Conservation (phyloP, 805 yeast genomes). For the Yamadazyma tumulicola region DNA sequence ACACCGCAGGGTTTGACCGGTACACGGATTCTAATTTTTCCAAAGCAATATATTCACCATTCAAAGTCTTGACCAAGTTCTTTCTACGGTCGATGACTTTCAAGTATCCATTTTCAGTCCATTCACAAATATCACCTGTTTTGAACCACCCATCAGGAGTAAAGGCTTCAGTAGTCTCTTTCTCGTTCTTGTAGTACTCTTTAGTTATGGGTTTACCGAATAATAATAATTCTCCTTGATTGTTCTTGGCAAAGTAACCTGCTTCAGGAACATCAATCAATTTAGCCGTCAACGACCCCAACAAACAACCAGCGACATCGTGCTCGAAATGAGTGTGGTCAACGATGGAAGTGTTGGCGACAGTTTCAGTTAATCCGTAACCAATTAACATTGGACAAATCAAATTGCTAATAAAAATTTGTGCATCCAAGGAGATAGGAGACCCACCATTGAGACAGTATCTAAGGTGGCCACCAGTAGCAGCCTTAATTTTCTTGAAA, state of each 20-base stretch:
- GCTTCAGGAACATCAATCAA: slow-evolving; percentile 88
- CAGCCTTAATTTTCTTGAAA: slow-evolving; percentile 85
- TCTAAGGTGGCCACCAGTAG: slow-evolving; percentile 89
- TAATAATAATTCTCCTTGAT: slow-evolving; percentile 90
- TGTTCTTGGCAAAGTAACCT: slow-evolving; percentile 83
- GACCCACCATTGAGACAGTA: slow-evolving; percentile 87
- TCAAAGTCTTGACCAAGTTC: slow-evolving; percentile 90
- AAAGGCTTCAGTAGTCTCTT: slow-evolving; percentile 75
- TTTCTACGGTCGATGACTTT: slow-evolving; percentile 89
- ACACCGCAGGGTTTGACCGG: slow-evolving; percentile 74
- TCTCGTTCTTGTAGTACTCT: slow-evolving; percentile 78
- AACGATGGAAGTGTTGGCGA: slow-evolving; percentile 77
- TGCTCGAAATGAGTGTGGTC: slow-evolving; percentile 63
- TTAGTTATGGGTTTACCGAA: slow-evolving; percentile 68
- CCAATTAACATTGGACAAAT: slow-evolving; percentile 89
- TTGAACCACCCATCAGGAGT: slow-evolving; percentile 88
- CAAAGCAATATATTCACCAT: slow-evolving; percentile 97
- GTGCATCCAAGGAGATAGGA: slow-evolving; percentile 78
- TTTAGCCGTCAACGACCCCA: slow-evolving; percentile 82
- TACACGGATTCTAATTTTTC: slow-evolving; percentile 91
- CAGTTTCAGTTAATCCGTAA: slow-evolving; percentile 94
- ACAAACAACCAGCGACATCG: slow-evolving; percentile 79
- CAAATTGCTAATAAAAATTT: slow-evolving; percentile 69
- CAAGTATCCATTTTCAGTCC: slow-evolving; percentile 78
- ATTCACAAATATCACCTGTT: slow-evolving; percentile 96